Evolutionary conservation across 352 stramenopile genomes (phyloP).

Genomic region (Elongisporangium senticosum): DNA sequence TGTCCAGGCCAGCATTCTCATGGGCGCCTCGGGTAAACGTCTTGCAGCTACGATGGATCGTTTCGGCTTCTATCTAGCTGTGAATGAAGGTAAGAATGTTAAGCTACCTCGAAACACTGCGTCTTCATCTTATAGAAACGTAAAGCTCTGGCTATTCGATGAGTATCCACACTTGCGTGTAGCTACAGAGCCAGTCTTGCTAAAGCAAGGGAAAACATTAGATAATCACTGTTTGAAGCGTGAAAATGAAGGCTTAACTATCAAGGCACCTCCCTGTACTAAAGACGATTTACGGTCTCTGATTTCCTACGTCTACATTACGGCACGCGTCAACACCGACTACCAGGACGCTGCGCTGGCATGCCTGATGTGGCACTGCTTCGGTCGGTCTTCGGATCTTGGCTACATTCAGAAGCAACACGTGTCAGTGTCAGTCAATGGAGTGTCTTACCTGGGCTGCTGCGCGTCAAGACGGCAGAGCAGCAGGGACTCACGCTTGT

Average conservation of each 20-base stretch:
- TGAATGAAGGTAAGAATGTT: conserved; percentile 11
- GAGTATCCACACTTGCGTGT: conserved; percentile 3
- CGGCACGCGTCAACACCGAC: neutral
- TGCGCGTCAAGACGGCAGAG: conserved; percentile 6
- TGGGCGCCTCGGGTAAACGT: neutral
- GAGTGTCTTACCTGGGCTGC: conserved; percentile 1
- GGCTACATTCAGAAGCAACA: conserved; percentile 1
- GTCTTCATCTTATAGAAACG: conserved; percentile 7
- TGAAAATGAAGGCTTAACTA: conserved; percentile 1
- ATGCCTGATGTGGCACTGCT: conserved; percentile 4
- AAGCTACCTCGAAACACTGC: conserved; percentile 10
- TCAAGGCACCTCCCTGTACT: conserved; percentile 10
- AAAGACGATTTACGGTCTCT: conserved; percentile 11
- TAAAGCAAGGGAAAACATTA: conserved; percentile 9
- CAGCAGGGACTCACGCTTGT: conserved; percentile 6
- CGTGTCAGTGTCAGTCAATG: neutral
- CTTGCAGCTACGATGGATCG: conserved; percentile 6
- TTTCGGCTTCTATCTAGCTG: conserved; percentile 10
- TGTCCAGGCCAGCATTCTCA: conserved; percentile 3
- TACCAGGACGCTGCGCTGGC: conserved; percentile 2
- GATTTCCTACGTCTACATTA: conserved; percentile 1
- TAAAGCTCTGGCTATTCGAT: conserved; percentile 7
- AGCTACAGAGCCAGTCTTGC: conserved; percentile 7
- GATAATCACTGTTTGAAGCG: conserved; percentile 13
- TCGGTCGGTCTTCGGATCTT: neutral